These are phyloP conservation scores for Lachnellula arida DNA, from an alignment of 2,329 filamentous ascomycete genomes.

Conservation along the genomic window DNA sequence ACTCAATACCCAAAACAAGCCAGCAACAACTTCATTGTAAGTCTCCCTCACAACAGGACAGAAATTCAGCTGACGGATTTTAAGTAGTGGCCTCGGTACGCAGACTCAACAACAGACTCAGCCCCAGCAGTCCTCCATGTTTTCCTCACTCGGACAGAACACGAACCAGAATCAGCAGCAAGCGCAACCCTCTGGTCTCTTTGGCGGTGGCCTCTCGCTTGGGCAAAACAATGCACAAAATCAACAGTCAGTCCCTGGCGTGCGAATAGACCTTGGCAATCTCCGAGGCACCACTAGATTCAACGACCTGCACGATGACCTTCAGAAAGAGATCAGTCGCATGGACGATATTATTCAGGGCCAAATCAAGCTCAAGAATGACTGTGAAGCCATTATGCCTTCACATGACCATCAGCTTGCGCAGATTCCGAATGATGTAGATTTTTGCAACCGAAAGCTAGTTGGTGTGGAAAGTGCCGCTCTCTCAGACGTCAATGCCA, in stretches of 20 bases:
- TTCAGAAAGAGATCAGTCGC: slow-evolving; percentile 71
- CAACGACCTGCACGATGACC: slow-evolving; percentile 77
- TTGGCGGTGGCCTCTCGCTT: slow-evolving; percentile 35
- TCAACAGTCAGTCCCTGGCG: slow-evolving; percentile 60
- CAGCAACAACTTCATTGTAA: slow-evolving; percentile 30
- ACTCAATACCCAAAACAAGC: slow-evolving; percentile 25
- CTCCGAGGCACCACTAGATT: slow-evolving; percentile 86
- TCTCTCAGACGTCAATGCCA: slow-evolving; percentile 57
- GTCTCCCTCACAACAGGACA: slow-evolving; percentile 3
- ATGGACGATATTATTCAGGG: slow-evolving; percentile 77
- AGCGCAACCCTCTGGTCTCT: slow-evolving; percentile 20
- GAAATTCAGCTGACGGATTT: slow-evolving; percentile 1
- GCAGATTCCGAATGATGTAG: slow-evolving; percentile 60
- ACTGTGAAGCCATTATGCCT: slow-evolving; percentile 67
- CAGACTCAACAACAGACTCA: slow-evolving; percentile 29
- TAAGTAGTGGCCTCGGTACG: slow-evolving; percentile 22
- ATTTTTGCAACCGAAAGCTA: slow-evolving; percentile 56
- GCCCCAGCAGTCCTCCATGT: slow-evolving; percentile 22
- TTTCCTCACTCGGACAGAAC: slow-evolving; percentile 13
- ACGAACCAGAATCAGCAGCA: slow-evolving; percentile 16
- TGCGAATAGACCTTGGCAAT: slow-evolving; percentile 73
- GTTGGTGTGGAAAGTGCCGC: slow-evolving; percentile 59
- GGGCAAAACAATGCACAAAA: slow-evolving; percentile 42
- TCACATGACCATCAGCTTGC: slow-evolving; percentile 59
- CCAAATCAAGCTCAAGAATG: slow-evolving; percentile 72